A percentile compares a stretch with the other conserved stretches of the same genome.
These are phyloP conservation scores for Taiozyma sp. DNA, from an alignment of 1,139 yeast species.

Conservation along the genomic window DNA sequence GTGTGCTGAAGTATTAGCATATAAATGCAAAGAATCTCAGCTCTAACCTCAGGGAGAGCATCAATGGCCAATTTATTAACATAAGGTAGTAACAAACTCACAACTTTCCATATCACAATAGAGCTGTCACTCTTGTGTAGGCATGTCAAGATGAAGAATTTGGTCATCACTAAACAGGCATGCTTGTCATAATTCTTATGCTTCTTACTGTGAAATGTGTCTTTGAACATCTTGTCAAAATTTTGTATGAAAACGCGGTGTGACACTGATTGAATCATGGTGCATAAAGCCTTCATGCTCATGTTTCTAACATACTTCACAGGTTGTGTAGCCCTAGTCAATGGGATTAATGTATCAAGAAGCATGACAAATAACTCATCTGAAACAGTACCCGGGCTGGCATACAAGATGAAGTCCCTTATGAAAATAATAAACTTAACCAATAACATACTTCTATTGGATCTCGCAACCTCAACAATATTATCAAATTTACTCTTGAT, in stretches of 20 bases:
- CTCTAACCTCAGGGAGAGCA: not conserved
- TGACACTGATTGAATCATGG: constrained; percentile 21
- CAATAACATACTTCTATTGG: constrained; percentile 15
- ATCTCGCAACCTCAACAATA: constrained; percentile 11
- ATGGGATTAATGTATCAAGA: constrained; percentile 18
- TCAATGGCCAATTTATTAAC: constrained; percentile 4
- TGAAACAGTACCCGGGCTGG: constrained; percentile 4
- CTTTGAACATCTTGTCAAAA: constrained; percentile 15
- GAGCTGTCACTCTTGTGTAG: constrained; percentile 5
- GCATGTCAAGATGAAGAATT: constrained; percentile 16
- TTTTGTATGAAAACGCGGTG: constrained; percentile 12
- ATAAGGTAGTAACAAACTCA: not conserved
- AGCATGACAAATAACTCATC: constrained; percentile 12
- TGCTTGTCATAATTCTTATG: constrained; percentile 18
- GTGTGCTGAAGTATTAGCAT: not conserved
- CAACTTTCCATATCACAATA: not conserved
- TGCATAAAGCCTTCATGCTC: constrained; percentile 19
- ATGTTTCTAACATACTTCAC: constrained; percentile 11
- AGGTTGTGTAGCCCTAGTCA: constrained; percentile 17
- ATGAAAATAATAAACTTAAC: constrained; percentile 17
- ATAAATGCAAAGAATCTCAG: not conserved
- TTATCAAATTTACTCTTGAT: constrained; percentile 12
- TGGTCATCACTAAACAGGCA: constrained; percentile 20
- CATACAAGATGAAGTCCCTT: constrained; percentile 21
- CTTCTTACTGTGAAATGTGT: constrained; percentile 10